A percentile compares a stretch with the other conserved stretches of the same genome.
phyloP scores from a whole-genome alignment of 31 red algal genomes.

The Odonthalia washingtoniensis region DNA sequence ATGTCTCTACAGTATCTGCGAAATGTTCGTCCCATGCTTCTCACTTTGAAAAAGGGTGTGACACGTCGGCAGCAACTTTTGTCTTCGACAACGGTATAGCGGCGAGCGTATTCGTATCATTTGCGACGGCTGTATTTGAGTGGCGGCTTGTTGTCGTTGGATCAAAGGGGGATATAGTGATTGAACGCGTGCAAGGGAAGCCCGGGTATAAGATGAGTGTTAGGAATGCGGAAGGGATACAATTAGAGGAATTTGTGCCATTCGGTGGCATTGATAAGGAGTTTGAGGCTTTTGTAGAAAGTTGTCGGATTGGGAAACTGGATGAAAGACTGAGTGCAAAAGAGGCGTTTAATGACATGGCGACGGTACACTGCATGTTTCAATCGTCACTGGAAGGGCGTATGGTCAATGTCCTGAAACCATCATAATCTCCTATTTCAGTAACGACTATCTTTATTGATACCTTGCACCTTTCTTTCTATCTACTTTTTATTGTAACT shows the following conservation, averaged over 20 bases:
- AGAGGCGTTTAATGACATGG: conserved; percentile 43
- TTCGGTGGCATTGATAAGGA: conserved; percentile 36
- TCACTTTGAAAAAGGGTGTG: conserved; percentile 1
- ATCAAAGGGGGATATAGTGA: conserved; percentile 11
- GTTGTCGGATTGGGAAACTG: not conserved
- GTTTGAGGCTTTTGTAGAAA: conserved; percentile 41
- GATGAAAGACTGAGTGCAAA: not conserved
- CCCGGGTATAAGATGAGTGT: conserved; percentile 25
- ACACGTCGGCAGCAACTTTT: conserved; percentile 12
- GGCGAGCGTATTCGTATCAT: conserved; percentile 7
- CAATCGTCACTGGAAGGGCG: not conserved
- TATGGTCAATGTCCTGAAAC: not conserved
- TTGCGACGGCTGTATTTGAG: conserved; percentile 9
- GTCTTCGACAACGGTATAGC: conserved; percentile 23
- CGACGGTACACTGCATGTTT: conserved; percentile 29
- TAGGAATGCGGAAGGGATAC: conserved; percentile 14
- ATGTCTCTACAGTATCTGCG: conserved; percentile 44
- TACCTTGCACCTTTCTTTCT: no score
- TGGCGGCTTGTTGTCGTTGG: conserved; percentile 36
- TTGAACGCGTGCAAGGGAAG: not conserved
- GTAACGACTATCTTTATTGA: no score
- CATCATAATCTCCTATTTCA: no score
- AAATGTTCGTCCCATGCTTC: not conserved
- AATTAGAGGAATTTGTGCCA: conserved; percentile 21
- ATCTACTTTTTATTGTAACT: no score